Conservation (phyloP, 2,329 filamentous ascomycete genomes). For the Pseudopyrenochaeta lycopersici region DNA sequence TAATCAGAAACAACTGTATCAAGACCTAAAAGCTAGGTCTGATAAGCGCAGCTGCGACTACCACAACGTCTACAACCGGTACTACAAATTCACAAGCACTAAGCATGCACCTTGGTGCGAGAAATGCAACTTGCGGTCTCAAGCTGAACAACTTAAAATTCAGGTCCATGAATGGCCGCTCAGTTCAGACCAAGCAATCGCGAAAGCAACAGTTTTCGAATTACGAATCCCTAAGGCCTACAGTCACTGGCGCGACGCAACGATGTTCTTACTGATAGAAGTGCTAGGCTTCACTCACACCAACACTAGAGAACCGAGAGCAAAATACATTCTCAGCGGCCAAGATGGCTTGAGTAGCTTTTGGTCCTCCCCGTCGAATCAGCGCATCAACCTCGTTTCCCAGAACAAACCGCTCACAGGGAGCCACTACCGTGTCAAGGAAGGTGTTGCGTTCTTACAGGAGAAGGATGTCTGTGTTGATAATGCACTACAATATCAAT, state of each 20-base stretch:
- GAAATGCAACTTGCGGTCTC: slow-evolving; percentile 38
- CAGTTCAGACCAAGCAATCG: slow-evolving; percentile 37
- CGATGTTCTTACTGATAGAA: slow-evolving; percentile 52
- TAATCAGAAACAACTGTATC: slow-evolving; percentile 14
- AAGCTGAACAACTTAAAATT: slow-evolving; percentile 57
- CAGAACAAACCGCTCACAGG: slow-evolving; percentile 45
- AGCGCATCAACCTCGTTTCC: slow-evolving; percentile 48
- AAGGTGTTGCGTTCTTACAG: slow-evolving; percentile 26
- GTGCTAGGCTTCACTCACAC: slow-evolving; percentile 44
- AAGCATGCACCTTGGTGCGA: slow-evolving; percentile 24
- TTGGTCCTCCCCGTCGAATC: no score
- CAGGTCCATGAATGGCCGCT: slow-evolving; percentile 66
- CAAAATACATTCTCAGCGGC: no score
- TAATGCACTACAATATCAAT: slow-evolving; percentile 55
- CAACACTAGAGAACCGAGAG: no score
- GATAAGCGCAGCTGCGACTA: no score
- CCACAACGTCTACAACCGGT: slow-evolving; percentile 16
- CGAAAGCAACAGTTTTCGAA: slow-evolving; percentile 64
- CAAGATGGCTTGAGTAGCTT: no score
- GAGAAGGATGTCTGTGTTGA: slow-evolving; percentile 54
- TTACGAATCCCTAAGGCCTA: slow-evolving; percentile 55
- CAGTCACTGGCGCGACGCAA: slow-evolving; percentile 60
- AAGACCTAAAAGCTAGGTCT: no score
- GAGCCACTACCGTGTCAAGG: slow-evolving; percentile 11
- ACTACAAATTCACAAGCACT: no score